phyloP scores from a whole-genome alignment of 169 alveolate species.

The Plasmodium knowlesi region DNA sequence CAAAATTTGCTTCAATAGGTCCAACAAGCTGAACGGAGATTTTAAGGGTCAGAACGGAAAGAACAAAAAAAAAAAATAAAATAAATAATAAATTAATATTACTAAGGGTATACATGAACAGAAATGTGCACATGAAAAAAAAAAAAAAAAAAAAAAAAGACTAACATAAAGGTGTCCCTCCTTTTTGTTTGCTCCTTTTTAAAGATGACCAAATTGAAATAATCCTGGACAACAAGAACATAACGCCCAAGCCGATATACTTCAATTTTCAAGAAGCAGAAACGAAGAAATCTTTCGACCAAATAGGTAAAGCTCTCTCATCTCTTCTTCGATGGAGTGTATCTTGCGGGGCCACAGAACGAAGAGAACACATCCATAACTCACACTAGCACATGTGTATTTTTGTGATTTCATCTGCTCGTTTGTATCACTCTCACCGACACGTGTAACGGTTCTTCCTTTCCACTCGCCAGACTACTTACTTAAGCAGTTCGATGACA shows the following conservation, averaged over 20 bases:
- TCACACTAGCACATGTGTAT: slow-evolving; percentile 8
- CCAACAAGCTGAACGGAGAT: slow-evolving; percentile 54
- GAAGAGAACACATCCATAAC: neutral
- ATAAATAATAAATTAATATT: neutral
- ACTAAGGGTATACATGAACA: neutral
- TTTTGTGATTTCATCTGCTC: neutral
- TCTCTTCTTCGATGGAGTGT: slow-evolving; percentile 21
- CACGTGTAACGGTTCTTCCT: slow-evolving; percentile 30
- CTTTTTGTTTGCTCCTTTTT: slow-evolving; percentile 9
- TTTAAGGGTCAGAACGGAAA: slow-evolving; percentile 61
- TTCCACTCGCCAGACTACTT: slow-evolving; percentile 30
- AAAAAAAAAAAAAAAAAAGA: slow-evolving; percentile 7
- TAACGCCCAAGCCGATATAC: slow-evolving; percentile 74
- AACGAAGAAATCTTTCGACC: slow-evolving; percentile 68
- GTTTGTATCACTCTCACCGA: neutral
- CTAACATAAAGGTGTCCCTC: neutral
- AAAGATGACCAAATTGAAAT: slow-evolving; percentile 70
- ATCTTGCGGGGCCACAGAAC: neutral
- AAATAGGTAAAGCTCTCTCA: slow-evolving; percentile 59
- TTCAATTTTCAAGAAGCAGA: slow-evolving; percentile 65
- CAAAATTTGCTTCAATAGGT: slow-evolving; percentile 56
- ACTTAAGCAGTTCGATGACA: slow-evolving; percentile 70
- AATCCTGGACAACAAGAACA: slow-evolving; percentile 62
- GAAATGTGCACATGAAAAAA: neutral
- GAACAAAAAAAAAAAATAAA: slow-evolving; percentile 6